These are phyloP conservation scores for Yarrowia sp. DNA, from an alignment of 805 yeast species.

Conservation along the genomic window DNA sequence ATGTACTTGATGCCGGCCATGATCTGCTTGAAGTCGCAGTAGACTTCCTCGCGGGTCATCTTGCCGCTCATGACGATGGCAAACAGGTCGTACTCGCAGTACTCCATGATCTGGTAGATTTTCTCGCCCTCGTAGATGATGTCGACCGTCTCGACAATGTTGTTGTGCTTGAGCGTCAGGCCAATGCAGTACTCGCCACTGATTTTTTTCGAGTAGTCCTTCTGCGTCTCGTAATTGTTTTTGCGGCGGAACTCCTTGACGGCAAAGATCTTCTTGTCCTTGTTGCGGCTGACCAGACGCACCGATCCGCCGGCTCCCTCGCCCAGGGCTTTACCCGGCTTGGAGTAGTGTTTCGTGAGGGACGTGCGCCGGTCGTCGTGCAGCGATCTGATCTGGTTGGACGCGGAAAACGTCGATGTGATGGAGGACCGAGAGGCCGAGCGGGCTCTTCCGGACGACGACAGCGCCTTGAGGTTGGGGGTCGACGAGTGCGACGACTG, in stretches of 20 bases:
- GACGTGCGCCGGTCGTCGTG: conserved; percentile 41
- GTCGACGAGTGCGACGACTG: conserved; percentile 22
- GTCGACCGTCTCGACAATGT: conserved; percentile 78
- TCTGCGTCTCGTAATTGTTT: conserved; percentile 57
- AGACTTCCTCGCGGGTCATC: conserved; percentile 66
- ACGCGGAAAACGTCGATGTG: conserved; percentile 14
- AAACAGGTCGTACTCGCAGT: conserved; percentile 87
- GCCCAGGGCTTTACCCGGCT: conserved; percentile 72
- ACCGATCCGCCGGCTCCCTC: conserved; percentile 96
- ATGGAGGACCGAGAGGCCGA: conserved; percentile 4
- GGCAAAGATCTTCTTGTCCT: conserved; percentile 68
- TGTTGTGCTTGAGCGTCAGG: conserved; percentile 71
- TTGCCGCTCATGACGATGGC: conserved; percentile 87
- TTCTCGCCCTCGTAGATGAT: conserved; percentile 64
- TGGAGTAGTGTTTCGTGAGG: conserved; percentile 59
- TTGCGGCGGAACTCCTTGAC: conserved; percentile 80
- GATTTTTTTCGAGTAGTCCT: conserved; percentile 74
- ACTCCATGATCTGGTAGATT: conserved; percentile 85
- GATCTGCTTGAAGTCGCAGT: conserved; percentile 82
- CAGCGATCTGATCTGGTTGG: conserved; percentile 20
- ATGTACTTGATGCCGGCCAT: conserved; percentile 69
- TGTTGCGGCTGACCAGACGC: conserved; percentile 62
- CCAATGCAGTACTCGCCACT: conserved; percentile 81
- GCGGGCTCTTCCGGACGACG: background rate
- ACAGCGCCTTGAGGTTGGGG: conserved; percentile 9